A percentile compares a stretch with the other conserved stretches of the same genome.
These are phyloP conservation scores for Tephrocybe sp. DNA, from an alignment of 768 basidiomycete genomes.

Conservation along the genomic window DNA sequence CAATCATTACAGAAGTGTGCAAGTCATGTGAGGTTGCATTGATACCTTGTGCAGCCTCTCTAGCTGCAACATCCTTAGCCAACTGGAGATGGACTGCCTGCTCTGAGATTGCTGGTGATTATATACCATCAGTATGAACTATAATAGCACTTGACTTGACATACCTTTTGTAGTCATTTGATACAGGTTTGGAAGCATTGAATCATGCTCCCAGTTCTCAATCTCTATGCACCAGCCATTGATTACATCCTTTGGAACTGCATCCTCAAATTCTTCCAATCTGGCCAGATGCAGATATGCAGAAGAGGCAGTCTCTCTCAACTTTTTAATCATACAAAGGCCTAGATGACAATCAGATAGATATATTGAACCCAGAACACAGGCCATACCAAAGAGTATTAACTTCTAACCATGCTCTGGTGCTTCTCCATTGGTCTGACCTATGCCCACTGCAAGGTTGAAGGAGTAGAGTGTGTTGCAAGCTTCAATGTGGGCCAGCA, in stretches of 20 bases:
- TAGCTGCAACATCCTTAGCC: not conserved
- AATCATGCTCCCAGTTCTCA: not conserved
- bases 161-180: not conserved
- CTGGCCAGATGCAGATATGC: too few species aligned
- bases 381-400: too few species aligned
- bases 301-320: not conserved
- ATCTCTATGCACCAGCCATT: too few species aligned
- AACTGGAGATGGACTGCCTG: not conserved
- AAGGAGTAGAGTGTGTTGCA: conserved; percentile 22
- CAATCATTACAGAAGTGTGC: conserved; percentile 2
- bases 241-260: too few species aligned
- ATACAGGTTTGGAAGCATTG: not conserved
- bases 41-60: not conserved
- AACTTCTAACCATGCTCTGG: conserved; percentile 24
- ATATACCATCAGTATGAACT: not conserved
- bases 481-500: conserved; percentile 20
- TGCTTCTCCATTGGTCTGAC: conserved; percentile 12
- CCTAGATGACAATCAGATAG: too few species aligned
- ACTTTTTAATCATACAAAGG: not conserved
- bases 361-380: too few species aligned
- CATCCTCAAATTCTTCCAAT: too few species aligned
- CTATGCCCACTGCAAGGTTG: conserved; percentile 16
- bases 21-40: not conserved
- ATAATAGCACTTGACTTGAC: too few species aligned
- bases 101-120: conserved; percentile 1